Percentiles rank a stretch among this genome's conserved stretches.
Evolutionary conservation across 139 green algal species (phyloP).

Genomic region (Nannochloris sp.): DNA sequence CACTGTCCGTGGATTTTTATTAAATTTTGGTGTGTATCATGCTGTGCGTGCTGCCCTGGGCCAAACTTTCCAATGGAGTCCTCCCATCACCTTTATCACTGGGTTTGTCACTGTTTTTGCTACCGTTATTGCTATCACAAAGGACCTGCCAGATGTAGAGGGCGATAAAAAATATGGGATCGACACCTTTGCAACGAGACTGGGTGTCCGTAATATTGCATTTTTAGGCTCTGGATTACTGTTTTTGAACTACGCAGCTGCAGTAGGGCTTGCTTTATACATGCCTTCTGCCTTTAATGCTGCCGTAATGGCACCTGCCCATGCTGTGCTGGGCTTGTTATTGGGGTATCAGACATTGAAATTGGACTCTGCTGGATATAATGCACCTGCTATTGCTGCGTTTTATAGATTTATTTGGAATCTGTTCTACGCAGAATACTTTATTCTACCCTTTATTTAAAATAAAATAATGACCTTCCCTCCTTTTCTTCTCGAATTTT

Average conservation of each 20-base stretch:
- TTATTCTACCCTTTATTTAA: conserved; percentile 80
- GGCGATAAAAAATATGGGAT: conserved; percentile 87
- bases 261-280: conserved; percentile 55
- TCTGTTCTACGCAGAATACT: conserved; percentile 95
- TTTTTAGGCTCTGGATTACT: conserved; percentile 67
- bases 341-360: conserved; percentile 47
- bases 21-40: conserved; percentile 99
- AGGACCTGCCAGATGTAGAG: conserved; percentile 96
- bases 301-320: conserved; percentile 73
- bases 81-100: conserved; percentile 91
- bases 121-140: conserved; percentile 94
- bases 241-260: conserved; percentile 81
- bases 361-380: conserved; percentile 59
- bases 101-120: conserved; percentile 96
- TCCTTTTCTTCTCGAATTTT: too few relatives aligned
- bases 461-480: too few relatives aligned
- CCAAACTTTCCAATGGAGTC: conserved; percentile 81
- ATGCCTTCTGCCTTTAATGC: conserved; percentile 53
- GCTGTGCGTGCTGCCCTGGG: conserved; percentile 83
- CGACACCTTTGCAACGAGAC: conserved; percentile 82
- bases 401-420: conserved; percentile 94
- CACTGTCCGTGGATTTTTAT: conserved; percentile 89
- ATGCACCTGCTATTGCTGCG: conserved; percentile 48
- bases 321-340: conserved; percentile 62
- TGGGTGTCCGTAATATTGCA: conserved; percentile 67